Percentiles rank a stretch among this genome's conserved stretches.
These are phyloP conservation scores for Isatis tinctoria DNA, from an alignment of 345 rosid species.

Conservation along the genomic window DNA sequence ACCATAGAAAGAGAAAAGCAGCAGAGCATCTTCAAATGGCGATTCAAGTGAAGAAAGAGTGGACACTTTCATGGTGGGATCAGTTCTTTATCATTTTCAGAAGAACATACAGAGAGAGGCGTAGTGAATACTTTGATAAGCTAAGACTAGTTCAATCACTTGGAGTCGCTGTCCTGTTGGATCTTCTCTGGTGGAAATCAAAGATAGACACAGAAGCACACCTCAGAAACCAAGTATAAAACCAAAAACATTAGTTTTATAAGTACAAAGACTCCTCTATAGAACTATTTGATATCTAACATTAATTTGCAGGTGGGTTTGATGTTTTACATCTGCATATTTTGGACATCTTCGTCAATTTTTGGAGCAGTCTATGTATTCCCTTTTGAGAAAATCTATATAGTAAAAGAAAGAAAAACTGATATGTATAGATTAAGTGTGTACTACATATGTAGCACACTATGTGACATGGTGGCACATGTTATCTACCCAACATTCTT, in stretches of 20 bases:
- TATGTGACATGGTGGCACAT: conserved; percentile 73
- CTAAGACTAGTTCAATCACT: conserved; percentile 63
- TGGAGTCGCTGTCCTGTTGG: conserved; percentile 59
- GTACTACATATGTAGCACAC: conserved; percentile 69
- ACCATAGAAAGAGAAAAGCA: conserved; percentile 26
- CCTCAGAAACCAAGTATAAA: conserved; percentile 50
- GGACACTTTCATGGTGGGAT: conserved; percentile 72
- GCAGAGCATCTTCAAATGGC: conserved; percentile 51
- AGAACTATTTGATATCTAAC: neutral
- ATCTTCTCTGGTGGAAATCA: conserved; percentile 81
- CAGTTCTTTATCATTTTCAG: conserved; percentile 53
- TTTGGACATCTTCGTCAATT: conserved; percentile 77
- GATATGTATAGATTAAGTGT: conserved; percentile 80
- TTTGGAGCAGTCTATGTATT: conserved; percentile 78
- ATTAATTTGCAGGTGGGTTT: conserved; percentile 46
- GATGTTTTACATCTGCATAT: conserved; percentile 77
- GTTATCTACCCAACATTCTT: conserved; percentile 60
- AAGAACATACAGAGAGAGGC: conserved; percentile 61
- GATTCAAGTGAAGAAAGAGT: conserved; percentile 63
- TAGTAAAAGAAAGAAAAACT: conserved; percentile 71
- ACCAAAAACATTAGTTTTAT: neutral
- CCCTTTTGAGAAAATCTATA: conserved; percentile 65
- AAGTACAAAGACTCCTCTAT: neutral
- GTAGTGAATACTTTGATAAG: conserved; percentile 60
- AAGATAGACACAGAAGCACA: conserved; percentile 58